phyloP scores from a whole-genome alignment of 345 rosid species.

The Eutrema japonicum region DNA sequence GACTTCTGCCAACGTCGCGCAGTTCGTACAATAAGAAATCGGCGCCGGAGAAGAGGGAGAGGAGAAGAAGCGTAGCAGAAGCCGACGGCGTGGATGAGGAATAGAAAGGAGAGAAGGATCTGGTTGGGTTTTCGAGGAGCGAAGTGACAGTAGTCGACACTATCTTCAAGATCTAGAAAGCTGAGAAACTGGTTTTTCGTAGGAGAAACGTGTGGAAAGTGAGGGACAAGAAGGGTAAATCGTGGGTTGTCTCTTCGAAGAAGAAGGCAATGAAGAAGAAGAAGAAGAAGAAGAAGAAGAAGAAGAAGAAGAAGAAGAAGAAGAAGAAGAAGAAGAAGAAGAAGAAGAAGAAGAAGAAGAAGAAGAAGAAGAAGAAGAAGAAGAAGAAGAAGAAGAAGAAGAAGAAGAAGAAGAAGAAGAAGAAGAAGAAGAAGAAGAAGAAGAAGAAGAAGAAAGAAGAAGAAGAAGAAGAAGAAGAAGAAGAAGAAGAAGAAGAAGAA shows the following conservation, averaged over 20 bases:
- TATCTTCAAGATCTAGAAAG: constrained; percentile 77
- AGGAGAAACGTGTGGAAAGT: constrained; percentile 86
- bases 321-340: no score
- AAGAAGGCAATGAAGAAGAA: not conserved
- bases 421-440: no score
- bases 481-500: no score
- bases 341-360: no score
- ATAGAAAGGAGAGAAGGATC: constrained; percentile 53
- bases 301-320: no score
- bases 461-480: no score
- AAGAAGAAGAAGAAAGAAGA: no score
- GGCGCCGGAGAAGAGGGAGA: constrained; percentile 32
- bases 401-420: no score
- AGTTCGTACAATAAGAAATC: constrained; percentile 43
- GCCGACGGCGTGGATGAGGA: constrained; percentile 47
- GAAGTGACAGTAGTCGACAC: constrained; percentile 96
- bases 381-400: no score
- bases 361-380: no score
- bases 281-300: no score
- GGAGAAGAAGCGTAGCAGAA: constrained; percentile 35
- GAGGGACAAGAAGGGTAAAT: constrained; percentile 76
- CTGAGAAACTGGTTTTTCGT: constrained; percentile 77
- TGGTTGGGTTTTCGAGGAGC: constrained; percentile 82
- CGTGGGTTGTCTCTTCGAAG: constrained; percentile 53
- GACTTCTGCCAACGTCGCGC: no score